Evolutionary conservation across 164 flowering plant genomes (phyloP).

Genomic region (Magnolia sinica): DNA sequence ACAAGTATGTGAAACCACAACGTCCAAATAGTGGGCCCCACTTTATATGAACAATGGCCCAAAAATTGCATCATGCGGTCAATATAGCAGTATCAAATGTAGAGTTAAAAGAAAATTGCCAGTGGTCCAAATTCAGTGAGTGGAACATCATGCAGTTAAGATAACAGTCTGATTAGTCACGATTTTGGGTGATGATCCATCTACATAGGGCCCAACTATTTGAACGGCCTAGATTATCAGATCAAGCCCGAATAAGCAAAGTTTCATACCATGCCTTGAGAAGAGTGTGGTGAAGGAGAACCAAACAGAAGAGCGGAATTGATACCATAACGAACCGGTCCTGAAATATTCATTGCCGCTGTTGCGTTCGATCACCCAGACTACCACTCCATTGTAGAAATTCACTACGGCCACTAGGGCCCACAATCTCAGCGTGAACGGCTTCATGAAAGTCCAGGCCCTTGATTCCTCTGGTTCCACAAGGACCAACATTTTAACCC

Average conservation of each 20-base stretch:
- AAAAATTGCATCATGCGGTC: too few relatives aligned
- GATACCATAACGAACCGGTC: conserved; percentile 23
- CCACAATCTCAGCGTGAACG: conserved; percentile 55
- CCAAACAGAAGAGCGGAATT: conserved; percentile 46
- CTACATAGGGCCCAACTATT: not conserved
- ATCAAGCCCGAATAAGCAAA: not conserved
- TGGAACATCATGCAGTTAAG: too few relatives aligned
- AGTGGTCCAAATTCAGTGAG: too few relatives aligned
- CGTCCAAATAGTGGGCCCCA: too few relatives aligned
- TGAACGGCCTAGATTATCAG: not conserved
- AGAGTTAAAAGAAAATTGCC: too few relatives aligned
- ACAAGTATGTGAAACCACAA: too few relatives aligned
- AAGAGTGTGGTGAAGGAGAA: conserved; percentile 56
- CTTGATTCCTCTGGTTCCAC: not conserved
- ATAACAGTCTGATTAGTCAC: too few relatives aligned
- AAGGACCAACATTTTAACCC: conserved; percentile 29
- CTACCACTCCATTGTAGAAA: conserved; percentile 38
- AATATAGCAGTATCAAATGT: too few relatives aligned
- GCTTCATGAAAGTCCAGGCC: conserved; percentile 33
- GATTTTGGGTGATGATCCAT: too few relatives aligned
- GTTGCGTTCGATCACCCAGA: conserved; percentile 51
- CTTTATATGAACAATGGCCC: too few relatives aligned
- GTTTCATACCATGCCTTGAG: conserved; percentile 48
- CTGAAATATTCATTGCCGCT: conserved; percentile 43
- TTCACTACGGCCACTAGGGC: conserved; percentile 23